phyloP scores from a whole-genome alignment of 164 flowering plant species.

The Tetrastigma voinierianum region DNA sequence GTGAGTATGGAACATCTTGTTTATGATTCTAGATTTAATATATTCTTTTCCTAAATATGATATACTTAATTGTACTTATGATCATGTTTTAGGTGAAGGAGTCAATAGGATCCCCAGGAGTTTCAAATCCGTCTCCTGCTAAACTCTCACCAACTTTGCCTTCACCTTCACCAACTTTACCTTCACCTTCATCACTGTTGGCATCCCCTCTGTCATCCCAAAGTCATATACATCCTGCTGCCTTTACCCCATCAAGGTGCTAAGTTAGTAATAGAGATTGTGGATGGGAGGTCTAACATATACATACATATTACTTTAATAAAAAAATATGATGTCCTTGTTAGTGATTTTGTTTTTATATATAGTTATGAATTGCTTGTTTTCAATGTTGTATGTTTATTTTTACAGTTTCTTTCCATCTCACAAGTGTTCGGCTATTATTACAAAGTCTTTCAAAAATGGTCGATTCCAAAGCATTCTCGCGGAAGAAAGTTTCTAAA shows the following conservation, averaged over 20 bases:
- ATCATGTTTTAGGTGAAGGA: conserved; percentile 46
- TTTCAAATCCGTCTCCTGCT: conserved; percentile 38
- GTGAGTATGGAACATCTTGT: conserved; percentile 31
- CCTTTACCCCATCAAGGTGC: conserved; percentile 50
- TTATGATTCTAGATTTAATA: not conserved
- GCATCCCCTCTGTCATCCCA: conserved; percentile 47
- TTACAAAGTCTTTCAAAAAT: too few species aligned
- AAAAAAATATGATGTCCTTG: too few species aligned
- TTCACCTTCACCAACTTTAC: conserved; percentile 50
- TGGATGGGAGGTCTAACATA: too few species aligned
- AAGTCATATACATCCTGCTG: conserved; percentile 28
- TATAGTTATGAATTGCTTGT: too few species aligned
- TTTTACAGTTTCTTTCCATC: too few species aligned
- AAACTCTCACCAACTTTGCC: conserved; percentile 51
- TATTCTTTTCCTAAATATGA: conserved; percentile 1
- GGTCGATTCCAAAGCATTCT: too few species aligned
- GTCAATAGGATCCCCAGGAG: conserved; percentile 33
- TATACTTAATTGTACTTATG: conserved; percentile 3
- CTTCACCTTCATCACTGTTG: conserved; percentile 50
- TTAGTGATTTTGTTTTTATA: too few species aligned
- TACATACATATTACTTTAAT: too few species aligned
- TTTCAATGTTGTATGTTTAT: too few species aligned
- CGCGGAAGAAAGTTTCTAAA: too few species aligned
- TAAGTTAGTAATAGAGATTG: too few species aligned
- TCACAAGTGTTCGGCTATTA: too few species aligned